Conservation (phyloP, 2,329 filamentous ascomycete genomes). For the Cladophialophora exuberans region DNA sequence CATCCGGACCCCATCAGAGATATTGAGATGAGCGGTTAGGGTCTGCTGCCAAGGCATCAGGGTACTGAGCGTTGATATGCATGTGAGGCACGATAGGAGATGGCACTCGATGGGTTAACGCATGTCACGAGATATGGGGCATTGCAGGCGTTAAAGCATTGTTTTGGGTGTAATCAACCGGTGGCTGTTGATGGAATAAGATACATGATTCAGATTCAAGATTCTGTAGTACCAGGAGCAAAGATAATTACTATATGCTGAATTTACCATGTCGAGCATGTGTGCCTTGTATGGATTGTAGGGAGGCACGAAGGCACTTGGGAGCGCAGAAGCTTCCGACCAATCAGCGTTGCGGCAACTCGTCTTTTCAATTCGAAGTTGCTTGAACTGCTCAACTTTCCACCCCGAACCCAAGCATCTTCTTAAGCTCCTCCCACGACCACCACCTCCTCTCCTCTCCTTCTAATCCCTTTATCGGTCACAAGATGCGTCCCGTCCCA, state of each 20-base stretch:
- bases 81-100: too few relatives aligned
- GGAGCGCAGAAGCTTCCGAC: background rate
- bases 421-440: slow-evolving; percentile 18
- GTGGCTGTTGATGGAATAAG: too few relatives aligned
- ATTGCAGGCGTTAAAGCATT: slow-evolving; percentile 4
- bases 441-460: slow-evolving; percentile 23
- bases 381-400: slow-evolving; percentile 13
- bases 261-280: background rate
- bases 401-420: slow-evolving; percentile 12
- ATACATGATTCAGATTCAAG: too few relatives aligned
- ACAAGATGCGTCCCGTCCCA: slow-evolving; percentile 70
- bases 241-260: background rate
- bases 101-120: background rate
- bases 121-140: too few relatives aligned
- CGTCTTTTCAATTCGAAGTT: slow-evolving; percentile 32
- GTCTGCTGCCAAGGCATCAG: background rate
- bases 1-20: slow-evolving; percentile 29
- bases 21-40: slow-evolving; percentile 28
- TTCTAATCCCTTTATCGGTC: slow-evolving; percentile 26
- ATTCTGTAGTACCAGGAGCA: background rate
- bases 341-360: slow-evolving; percentile 17
- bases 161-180: too few relatives aligned
- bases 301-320: too few relatives aligned
- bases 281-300: background rate
- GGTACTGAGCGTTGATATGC: background rate